phyloP scores from a whole-genome alignment of 148 eudicot species.

The Rhododendron molle region DNA sequence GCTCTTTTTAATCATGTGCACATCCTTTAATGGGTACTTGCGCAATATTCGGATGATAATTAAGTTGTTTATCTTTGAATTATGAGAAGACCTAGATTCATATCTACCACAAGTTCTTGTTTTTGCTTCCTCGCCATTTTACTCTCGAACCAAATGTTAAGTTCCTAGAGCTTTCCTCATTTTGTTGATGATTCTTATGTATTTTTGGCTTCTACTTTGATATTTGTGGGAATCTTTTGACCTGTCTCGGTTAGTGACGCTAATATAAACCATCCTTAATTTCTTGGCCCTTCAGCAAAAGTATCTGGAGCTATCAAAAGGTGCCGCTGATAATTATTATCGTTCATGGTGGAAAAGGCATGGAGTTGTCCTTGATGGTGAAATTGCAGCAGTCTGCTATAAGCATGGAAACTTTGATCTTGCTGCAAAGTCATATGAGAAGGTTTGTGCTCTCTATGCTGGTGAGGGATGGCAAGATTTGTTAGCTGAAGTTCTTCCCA shows the following conservation, averaged over 20 bases:
- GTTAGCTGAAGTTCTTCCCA: constrained; percentile 93
- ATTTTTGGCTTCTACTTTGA: background rate
- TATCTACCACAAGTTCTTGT: background rate
- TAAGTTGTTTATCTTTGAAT: background rate
- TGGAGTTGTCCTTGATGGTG: constrained; percentile 97
- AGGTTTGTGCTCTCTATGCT: constrained; percentile 93
- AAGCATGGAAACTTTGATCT: constrained; percentile 74
- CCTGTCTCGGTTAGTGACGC: background rate
- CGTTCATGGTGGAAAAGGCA: constrained; percentile 98
- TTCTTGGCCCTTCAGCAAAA: constrained; percentile 49
- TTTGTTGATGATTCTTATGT: background rate
- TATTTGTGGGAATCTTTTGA: background rate
- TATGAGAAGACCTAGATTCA: background rate
- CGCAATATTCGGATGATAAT: background rate
- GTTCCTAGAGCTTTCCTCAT: background rate
- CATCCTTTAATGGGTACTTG: background rate
- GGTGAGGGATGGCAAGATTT: constrained; percentile 99
- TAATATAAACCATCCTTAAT: background rate
- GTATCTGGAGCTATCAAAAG: constrained; percentile 81
- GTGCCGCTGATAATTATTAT: constrained; percentile 90
- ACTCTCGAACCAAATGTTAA: background rate
- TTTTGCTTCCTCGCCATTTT: background rate
- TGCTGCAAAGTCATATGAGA: constrained; percentile 87
- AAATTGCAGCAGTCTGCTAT: constrained; percentile 80
- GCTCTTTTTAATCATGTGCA: background rate